Percentiles rank a stretch among this genome's conserved stretches.
Conservation (phyloP, 2,329 filamentous ascomycete genomes). For the Pseudocercospora fuligena region DNA sequence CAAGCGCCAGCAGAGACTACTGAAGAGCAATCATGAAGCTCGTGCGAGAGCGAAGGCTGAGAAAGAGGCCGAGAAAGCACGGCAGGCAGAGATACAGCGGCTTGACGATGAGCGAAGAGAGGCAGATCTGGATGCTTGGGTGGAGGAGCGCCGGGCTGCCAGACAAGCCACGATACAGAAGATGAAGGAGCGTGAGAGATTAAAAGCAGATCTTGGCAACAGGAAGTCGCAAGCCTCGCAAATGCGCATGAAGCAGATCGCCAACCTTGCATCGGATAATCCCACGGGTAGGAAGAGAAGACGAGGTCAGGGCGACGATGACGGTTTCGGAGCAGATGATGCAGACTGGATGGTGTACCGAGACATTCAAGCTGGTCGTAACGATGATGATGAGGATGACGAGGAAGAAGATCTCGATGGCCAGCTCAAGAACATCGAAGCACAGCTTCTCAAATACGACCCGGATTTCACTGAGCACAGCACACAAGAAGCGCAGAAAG, state of each 20-base stretch:
- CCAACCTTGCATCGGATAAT: slow-evolving; percentile 89
- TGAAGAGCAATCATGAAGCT: slow-evolving; percentile 95
- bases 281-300: slow-evolving; percentile 77
- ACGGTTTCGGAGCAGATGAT: slow-evolving; percentile 95
- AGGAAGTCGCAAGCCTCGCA: slow-evolving; percentile 95
- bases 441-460: slow-evolving; percentile 84
- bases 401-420: slow-evolving; percentile 85
- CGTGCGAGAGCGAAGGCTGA: slow-evolving; percentile 92
- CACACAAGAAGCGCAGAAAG: slow-evolving; percentile 87
- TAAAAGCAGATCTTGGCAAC: slow-evolving; percentile 94
- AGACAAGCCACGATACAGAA: slow-evolving; percentile 73
- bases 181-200: slow-evolving; percentile 90
- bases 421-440: slow-evolving; percentile 76
- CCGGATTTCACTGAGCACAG: slow-evolving; percentile 88
- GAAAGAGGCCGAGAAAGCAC: slow-evolving; percentile 89
- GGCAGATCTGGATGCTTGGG: slow-evolving; percentile 83
- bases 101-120: slow-evolving; percentile 82
- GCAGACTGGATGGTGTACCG: slow-evolving; percentile 98
- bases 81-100: slow-evolving; percentile 80
- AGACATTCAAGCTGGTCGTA: slow-evolving; percentile 83
- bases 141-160: slow-evolving; percentile 77
- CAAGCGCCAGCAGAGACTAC: slow-evolving; percentile 87
- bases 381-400: slow-evolving; percentile 91
- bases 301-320: slow-evolving; percentile 88
- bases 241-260: slow-evolving; percentile 97